These are phyloP conservation scores for Chamaecrista fasciculata DNA, from an alignment of 306 rosid genomes.

Conservation along the genomic window DNA sequence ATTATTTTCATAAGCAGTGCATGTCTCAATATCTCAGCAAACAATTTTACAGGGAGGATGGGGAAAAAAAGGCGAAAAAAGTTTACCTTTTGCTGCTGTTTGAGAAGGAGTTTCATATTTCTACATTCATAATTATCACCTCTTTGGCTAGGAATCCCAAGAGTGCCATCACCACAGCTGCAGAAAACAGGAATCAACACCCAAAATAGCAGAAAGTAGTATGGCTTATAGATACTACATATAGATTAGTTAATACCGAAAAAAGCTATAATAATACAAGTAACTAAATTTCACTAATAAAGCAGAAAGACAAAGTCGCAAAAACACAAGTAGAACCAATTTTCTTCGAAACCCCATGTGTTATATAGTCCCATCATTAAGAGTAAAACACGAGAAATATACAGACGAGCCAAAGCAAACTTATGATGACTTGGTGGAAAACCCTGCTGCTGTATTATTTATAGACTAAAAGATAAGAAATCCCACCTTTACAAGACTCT, in stretches of 20 bases:
- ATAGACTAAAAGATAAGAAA: no score
- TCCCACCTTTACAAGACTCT: no score
- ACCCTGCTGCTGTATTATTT: no score
- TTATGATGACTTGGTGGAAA: no score
- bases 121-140: constrained; percentile 99
- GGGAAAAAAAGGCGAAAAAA: constrained; percentile 26
- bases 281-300: neutral
- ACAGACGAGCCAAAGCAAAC: neutral
- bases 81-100: constrained; percentile 98
- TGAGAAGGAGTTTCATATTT: constrained; percentile 99
- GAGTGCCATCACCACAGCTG: constrained; percentile 97
- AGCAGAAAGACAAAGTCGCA: neutral
- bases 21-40: neutral
- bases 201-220: constrained; percentile 13
- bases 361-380: neutral
- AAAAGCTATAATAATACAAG: neutral
- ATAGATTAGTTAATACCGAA: neutral
- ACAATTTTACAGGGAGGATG: constrained; percentile 8
- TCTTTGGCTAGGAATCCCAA: constrained; percentile 94
- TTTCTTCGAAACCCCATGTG: neutral
- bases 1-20: neutral
- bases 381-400: neutral
- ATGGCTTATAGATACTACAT: neutral
- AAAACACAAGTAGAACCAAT: neutral
- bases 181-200: constrained; percentile 31